phyloP scores from a whole-genome alignment of 768 basidiomycete genomes.

The Candolleomyces eurysporus region DNA sequence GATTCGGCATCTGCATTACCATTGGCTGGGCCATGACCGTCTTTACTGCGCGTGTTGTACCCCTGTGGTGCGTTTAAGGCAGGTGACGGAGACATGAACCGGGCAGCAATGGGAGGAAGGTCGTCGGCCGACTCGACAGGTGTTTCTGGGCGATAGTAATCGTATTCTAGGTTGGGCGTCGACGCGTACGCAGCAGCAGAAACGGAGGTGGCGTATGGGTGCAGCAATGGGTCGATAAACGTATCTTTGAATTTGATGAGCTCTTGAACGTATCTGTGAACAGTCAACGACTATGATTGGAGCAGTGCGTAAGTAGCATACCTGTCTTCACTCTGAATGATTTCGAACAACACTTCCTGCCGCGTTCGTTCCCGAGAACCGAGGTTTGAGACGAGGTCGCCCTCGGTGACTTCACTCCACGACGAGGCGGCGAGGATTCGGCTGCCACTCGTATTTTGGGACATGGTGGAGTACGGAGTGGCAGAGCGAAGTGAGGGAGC shows the following conservation, averaged over 20 bases:
- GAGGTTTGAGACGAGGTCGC: slow-evolving; percentile 88
- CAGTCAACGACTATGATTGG: slow-evolving; percentile 9
- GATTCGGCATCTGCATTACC: slow-evolving; percentile 57
- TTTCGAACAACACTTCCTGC: slow-evolving; percentile 96
- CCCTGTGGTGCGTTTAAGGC: slow-evolving; percentile 30
- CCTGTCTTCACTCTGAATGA: slow-evolving; percentile 95
- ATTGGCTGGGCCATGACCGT: slow-evolving; percentile 51
- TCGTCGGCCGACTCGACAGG: slow-evolving; percentile 71
- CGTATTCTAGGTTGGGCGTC: slow-evolving; percentile 61
- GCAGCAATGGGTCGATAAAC: slow-evolving; percentile 86
- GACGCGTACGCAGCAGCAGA: slow-evolving; percentile 47
- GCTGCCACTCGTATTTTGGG: slow-evolving; percentile 56
- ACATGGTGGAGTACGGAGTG: slow-evolving; percentile 82
- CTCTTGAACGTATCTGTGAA: slow-evolving; percentile 83
- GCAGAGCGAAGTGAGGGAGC: slow-evolving; percentile 73
- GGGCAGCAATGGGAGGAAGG: slow-evolving; percentile 85
- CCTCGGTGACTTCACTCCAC: slow-evolving; percentile 95
- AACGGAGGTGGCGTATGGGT: slow-evolving; percentile 66
- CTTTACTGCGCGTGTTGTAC: slow-evolving; percentile 46
- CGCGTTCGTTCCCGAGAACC: slow-evolving; percentile 93
- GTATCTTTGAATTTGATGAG: slow-evolving; percentile 90
- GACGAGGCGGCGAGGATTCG: slow-evolving; percentile 75
- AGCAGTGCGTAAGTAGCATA: slow-evolving; percentile 31
- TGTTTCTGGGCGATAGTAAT: slow-evolving; percentile 69
- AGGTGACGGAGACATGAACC: slow-evolving; percentile 81